Base-by-base conservation (phyloP, 1,284 basidiomycete species). In the Schizophyllum commune region DNA sequence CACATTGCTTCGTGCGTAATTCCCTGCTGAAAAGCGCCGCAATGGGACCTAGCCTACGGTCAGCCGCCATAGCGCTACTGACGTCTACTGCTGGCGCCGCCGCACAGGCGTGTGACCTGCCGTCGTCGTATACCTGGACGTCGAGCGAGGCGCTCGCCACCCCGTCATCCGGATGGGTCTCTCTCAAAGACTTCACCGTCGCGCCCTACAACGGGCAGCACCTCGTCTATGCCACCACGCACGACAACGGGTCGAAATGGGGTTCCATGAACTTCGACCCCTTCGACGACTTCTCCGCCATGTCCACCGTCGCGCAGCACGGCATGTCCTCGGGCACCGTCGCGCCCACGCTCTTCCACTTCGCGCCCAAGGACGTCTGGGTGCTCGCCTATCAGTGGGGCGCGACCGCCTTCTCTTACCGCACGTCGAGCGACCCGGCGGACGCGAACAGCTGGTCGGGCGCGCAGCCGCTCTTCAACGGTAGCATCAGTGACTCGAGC, bases 111-210 rank as follows among this genome's bases (percentile, higher is more conserved):
- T 27, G 27, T 5, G 27, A 27, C 27, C 27, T 27, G 27, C 27
- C 27, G 27, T 27, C 27, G 27, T 27, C 27, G 27, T 27, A 62
- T 58, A 56, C 57, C 8, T 64, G 63, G 63, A 61, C 19, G 3
- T 61, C 60, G 32, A 52, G 57, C 3, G 61, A 7, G 51, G 58
- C 61, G 4, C 56, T 64, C 34, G 63, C 63, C 7, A 58, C 57
- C 6, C 63, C 63, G 5, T 58, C 59, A 19, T 59, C 58, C 33
- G 63, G 63, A 8, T 64, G 60, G 63, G 60, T 61, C 56, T 55
- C 63, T 9, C 63, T 64, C 54, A 64, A 63, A 9, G 63, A 64
- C 53, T 64, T 64, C 56, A 55, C 58, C 21, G 57, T 58, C 55
- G 60, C 58, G 20, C 60, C 60, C 32, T 64, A 21, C 58, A 64